Evolutionary conservation across 139 green algal species (phyloP), one percentile per base, ranked within the genome.

Genomic region (Klebsormidium nitens): DNA sequence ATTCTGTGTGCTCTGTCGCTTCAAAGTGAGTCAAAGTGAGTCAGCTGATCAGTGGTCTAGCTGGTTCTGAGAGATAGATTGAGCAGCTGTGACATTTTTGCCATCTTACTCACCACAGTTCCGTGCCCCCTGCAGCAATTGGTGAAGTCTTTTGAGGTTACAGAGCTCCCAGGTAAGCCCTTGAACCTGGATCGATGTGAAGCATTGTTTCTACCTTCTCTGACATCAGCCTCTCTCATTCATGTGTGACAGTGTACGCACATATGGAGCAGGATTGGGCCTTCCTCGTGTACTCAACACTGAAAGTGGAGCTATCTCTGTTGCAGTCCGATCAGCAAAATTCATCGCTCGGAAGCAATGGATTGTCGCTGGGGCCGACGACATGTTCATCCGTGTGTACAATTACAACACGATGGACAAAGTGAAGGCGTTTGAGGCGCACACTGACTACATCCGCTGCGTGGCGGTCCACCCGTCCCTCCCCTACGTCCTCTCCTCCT

Each of bases 351-450:
- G 94, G 36, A 99, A 99, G 82, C 90, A 97, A 77, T 99, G 94
- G 94, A 69, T 85, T 39, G 88, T 96, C 29, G 89, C 82, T 4
- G 94, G 94, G 14, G 82, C 90, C 1, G 94, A 99, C 59, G 94
- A 99, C 84, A 97, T 98, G 93, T 86, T 91, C 59, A 86, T 99
- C 28, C 87, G 94, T 0, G 95, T 99, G 39, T 99, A 93, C 86
- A 99, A 99, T 78, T 98, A 99, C 84, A 99, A 99, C 85, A 99
- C 94, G 1, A 95, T 95, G 88, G 92, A 96, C 77, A 94, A 95
- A 71, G 87, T 98, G 29, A 93, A 95, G 71, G 83, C 85, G 29
- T 99, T 97, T 78, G 94, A 99, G 82, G 94, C 95, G 5, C 94
- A 99, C 81, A 91, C 85, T 1, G 94, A 99, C 75, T 99, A 99